Evolutionary conservation across 73 alveolate species (phyloP), one percentile per base, ranked within the genome.

Genomic region (Paramecium biaurelia): DNA sequence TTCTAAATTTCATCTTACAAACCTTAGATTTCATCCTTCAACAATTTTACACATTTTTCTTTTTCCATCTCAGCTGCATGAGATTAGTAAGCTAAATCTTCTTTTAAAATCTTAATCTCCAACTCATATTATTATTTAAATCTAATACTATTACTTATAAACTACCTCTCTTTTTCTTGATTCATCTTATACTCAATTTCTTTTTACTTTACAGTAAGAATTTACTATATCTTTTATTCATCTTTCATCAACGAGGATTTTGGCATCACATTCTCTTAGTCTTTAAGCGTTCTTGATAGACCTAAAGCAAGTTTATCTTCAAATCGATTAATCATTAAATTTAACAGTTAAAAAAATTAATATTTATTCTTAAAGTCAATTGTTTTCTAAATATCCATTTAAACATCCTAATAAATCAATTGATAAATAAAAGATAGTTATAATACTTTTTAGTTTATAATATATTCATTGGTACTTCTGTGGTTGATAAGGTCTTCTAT

Each of bases 31-130:
- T 79, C 90, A 20, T 41, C 70, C 26, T 79, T 38, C 74, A 79
- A 24, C 49, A 43, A 79, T 21, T 41, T 43, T 23, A 42, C 56
- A 23, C 42, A 79, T 45, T 26, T 79, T 41, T 79, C 90, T 11
- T 79, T 79, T 63, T 79, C 90, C 42, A 24, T 79, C 45, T 79
- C 70, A 5, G 56, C 49, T 79, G 70, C 42, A 45, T 79, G 90
- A 1, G 45, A 42, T 47, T 79, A 45, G 32, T 79, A 79, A n/a
- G 32, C 74, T 43, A 79, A 15, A 45, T 79, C 90, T 79, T 79
- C 90, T 21, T 79, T 79, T 26, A 79, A 18, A n/a, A 79, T 30
- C 56, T 79, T 79, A n/a, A 79, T 79, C n/a, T 79, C 90, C 32
- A 79, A 21, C 28, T 79, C 90, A 45, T 79, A 79, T 79, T 79